Conservation (phyloP, 371 early-diverging fungal genomes). For the Phascolomyces articulosus region DNA sequence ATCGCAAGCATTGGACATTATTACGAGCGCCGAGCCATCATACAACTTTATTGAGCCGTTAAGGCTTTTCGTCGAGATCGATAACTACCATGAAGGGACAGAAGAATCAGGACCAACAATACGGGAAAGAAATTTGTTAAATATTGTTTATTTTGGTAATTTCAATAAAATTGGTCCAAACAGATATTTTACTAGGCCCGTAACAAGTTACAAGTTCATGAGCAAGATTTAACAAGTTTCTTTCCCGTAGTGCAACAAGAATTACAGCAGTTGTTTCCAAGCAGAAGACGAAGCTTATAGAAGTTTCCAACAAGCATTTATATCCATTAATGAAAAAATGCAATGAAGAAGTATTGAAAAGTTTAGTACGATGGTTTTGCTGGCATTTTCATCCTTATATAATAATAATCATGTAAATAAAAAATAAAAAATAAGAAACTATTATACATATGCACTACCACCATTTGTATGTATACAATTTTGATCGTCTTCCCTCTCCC, state of each 20-base stretch:
- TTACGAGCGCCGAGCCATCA: neutral
- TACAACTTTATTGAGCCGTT: neutral
- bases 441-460: neutral
- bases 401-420: neutral
- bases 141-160: too few relatives aligned
- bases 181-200: too few relatives aligned
- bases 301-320: neutral
- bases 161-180: too few relatives aligned
- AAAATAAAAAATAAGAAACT: too few relatives aligned
- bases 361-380: neutral
- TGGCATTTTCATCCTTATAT: neutral
- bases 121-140: too few relatives aligned
- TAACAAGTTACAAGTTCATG: too few relatives aligned
- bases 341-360: neutral
- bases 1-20: constrained; percentile 1
- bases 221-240: too few relatives aligned
- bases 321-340: neutral
- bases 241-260: too few relatives aligned
- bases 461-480: neutral
- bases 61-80: neutral
- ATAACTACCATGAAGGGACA: neutral
- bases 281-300: neutral
- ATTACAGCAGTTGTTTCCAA: neutral
- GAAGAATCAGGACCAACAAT: neutral
- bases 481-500: neutral